Base-by-base conservation (phyloP, 345 rosid species). In the Salix koriyanagi region DNA sequence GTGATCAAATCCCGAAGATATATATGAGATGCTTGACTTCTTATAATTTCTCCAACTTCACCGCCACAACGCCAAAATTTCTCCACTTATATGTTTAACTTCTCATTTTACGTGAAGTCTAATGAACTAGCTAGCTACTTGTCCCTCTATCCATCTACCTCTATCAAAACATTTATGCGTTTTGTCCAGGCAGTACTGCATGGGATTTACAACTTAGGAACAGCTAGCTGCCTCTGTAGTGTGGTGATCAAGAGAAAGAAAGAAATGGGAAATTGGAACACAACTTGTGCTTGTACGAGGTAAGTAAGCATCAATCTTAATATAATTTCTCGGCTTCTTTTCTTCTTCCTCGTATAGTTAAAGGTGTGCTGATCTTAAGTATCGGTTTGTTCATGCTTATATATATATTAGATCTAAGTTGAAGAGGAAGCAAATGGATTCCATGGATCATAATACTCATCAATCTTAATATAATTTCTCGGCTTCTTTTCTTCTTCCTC, bases 241-340 rank as follows among this genome's bases (percentile, higher is more conserved):
- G 34, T 9, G 58, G 48, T 25, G 65, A 70, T 44, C 65, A 25
- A 6, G 21, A 6, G 25, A 23, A 25, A 5, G 37, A 64, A 72
- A 39, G 36, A 25, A 12, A 85, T 85, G 88, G 88, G 88, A 11
- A 85, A 85, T 76, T 74, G 74, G 73, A 69, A 16, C n/a, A n/a
- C 77, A 37, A 25, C 64, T 69, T 77, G 2, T 34, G 52, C 73
- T 42, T 26, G 61, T 28, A 76, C 76, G 73, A 61, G 88, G 86
- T 83, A 68, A 21, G 23, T 83, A 68, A 21, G 23, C 41, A 5
- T 12, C 21, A 19, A 19, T 12, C 15, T 46, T 34, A 34, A 30
- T 30, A 34, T 34, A 34, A 34, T 34, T 12, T 36, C 7, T n/a
- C 26, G 13, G 30, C 67, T 75, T 67, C 50, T 16, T 39, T 52